Base-by-base conservation (phyloP, 352 stramenopile genomes). In the Phytophthora podocarpi region DNA sequence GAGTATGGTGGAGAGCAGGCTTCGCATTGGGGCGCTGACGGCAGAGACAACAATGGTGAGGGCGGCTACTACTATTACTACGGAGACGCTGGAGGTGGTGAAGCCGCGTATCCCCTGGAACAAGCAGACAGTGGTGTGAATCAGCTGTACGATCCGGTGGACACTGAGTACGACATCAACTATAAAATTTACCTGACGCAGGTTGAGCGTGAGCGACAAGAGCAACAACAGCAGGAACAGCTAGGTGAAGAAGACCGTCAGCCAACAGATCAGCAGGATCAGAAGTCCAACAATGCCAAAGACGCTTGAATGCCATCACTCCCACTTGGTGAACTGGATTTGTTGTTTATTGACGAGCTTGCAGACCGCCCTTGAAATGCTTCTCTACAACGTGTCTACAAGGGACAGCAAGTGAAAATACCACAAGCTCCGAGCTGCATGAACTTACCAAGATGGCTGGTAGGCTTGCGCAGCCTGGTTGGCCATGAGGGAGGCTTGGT, bases 121-220 rank as follows among this genome's bases (percentile, higher is more conserved):
- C n/a, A n/a, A n/a, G n/a, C 65, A 35, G 46, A 57, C 40, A 47
- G 35, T 40, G 52, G n/a, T n/a, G n/a, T n/a, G n/a, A n/a, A n/a
- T n/a, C n/a, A 60, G 31, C 32, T 30, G 30, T 52, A 72, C 9
- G 54, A 61, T 1, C 47, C 55, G 0, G 72, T 85, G 27, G 78
- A 90, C 48, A 81, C 76, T 2, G 70, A 76, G 35, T 90, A 90
- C 67, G 69, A 85, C 43, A 75, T 83, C 59, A 78, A 90, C 70
- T 90, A 90, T 65, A 75, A 87, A 32, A 90, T 90, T 67, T 87
- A 76, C 53, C 54, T 90, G 36, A 90, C 80, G 5, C 78, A 87
- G 36, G 27, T 87, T 1, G 63, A 74, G 40, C 67, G 49, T 11
- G 60, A 82, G 10, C 41, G 73, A 13, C 21, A 71, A 4, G 12